These are phyloP conservation scores for Claviceps digitariae DNA, from an alignment of 2,329 filamentous ascomycete species.

Conservation along the genomic window DNA sequence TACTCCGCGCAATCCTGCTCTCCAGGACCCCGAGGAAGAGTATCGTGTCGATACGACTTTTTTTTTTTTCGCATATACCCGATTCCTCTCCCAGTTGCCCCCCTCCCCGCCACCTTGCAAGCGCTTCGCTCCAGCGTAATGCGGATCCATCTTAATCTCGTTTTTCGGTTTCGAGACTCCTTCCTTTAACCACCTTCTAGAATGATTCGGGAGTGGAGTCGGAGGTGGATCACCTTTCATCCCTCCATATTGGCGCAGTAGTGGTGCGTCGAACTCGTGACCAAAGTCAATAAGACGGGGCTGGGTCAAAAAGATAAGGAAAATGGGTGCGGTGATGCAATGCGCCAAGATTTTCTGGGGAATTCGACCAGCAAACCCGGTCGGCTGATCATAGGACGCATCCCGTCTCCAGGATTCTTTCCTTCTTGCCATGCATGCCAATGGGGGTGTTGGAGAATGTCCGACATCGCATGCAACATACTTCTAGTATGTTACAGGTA, in stretches of 20 bases:
- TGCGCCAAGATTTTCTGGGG: too few species aligned
- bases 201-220: conserved; percentile 1
- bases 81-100: too few species aligned
- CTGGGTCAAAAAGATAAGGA: not conserved
- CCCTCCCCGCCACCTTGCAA: too few species aligned
- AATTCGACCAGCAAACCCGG: too few species aligned
- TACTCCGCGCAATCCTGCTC: not conserved
- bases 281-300: not conserved
- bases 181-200: not conserved
- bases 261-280: not conserved
- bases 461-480: not conserved
- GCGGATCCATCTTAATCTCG: too few species aligned
- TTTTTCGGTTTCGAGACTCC: too few species aligned
- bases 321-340: too few species aligned
- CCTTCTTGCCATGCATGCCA: not conserved
- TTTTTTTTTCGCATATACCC: not conserved
- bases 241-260: not conserved
- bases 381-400: too few species aligned
- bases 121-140: too few species aligned
- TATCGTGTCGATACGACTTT: too few species aligned
- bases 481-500: conserved; percentile 21
- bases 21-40: not conserved
- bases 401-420: too few species aligned
- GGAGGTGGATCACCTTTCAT: not conserved
- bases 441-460: not conserved